Conservation (phyloP, 495 filamentous ascomycete genomes). For the Pyrenopolyporus hunteri region DNA sequence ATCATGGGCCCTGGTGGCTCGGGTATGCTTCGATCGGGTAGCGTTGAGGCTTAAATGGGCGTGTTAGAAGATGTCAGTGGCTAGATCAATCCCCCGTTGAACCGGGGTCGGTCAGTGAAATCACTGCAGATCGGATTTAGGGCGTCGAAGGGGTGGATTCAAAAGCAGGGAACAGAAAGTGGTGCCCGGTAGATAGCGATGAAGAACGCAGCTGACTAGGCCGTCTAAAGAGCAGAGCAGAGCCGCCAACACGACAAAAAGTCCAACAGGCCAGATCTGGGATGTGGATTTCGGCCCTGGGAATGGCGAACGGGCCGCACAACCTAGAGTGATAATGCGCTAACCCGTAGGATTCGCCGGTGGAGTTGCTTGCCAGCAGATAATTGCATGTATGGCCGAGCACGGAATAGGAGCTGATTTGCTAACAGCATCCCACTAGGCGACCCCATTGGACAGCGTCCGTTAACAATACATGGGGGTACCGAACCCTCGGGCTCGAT, state of each 20-base stretch:
- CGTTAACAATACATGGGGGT: constrained; percentile 23
- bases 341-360: constrained; percentile 17
- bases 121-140: constrained; percentile 2
- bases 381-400: constrained; percentile 23
- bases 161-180: not conserved
- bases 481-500: constrained; percentile 46
- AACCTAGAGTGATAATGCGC: constrained; percentile 5
- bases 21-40: not conserved
- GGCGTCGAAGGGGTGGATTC: not conserved
- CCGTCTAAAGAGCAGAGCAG: constrained; percentile 10
- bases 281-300: constrained; percentile 10
- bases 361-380: constrained; percentile 25
- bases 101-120: constrained; percentile 10
- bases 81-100: not conserved
- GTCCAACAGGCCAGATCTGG: constrained; percentile 9
- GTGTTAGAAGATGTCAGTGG: not conserved
- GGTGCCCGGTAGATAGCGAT: not conserved
- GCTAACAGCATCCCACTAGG: not conserved
- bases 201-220: constrained; percentile 9
- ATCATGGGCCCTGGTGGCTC: not conserved
- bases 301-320: not conserved
- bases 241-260: constrained; percentile 9
- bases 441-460: constrained; percentile 21
- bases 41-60: not conserved
- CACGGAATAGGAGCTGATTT: constrained; percentile 22